Base-by-base conservation (phyloP, 345 rosid genomes). In the Euphorbia peplus region DNA sequence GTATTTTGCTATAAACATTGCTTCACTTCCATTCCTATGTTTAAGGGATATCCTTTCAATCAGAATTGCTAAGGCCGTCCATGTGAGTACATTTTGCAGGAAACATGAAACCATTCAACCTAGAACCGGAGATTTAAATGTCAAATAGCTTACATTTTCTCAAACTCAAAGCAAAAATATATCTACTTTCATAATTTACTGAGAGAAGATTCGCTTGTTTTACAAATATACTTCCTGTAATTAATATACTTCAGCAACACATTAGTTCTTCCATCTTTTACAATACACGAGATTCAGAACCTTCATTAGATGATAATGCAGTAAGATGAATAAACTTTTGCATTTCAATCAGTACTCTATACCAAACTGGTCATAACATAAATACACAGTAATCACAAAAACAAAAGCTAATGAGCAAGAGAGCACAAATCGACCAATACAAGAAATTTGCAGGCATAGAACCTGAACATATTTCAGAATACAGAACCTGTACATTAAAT, bases 221-320 rank as follows among this genome's bases (percentile, higher is more conserved):
- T 16, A 14, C 32, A 52, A 39, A 24, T 44, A 28, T 57, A 52
- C 48, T n/a, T 15, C 37, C 12, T 28, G 29, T 42, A 11, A 64
- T 7, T 28, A 53, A 54, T 19, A 63, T 52, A 29, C n/a, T 42
- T 64, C 14, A 63, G 18, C 15, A 11, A 57, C 32, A 50, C 21
- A 68, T 51, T 10, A 64, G 65, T 57, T 52, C 74, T 56, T 73
- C 54, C 35, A 60, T 44, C 22, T 59, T 53, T 48, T 29, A 70
- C 12, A 52, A 4, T 22, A 59, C 59, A 4, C 18, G 22, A 44
- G 66, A 52, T 11, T 24, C 32, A 61, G 41, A 69, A 65, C 28
- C 60, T 30, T 16, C 14, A 64, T 51, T 63, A 22, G 61, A 59
- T 1, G 46, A n/a, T 50, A 55, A 42, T 22, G 51, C 8, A 26